Evolutionary conservation across 306 rosid genomes (phyloP).

Genomic region (Corylus americana): DNA sequence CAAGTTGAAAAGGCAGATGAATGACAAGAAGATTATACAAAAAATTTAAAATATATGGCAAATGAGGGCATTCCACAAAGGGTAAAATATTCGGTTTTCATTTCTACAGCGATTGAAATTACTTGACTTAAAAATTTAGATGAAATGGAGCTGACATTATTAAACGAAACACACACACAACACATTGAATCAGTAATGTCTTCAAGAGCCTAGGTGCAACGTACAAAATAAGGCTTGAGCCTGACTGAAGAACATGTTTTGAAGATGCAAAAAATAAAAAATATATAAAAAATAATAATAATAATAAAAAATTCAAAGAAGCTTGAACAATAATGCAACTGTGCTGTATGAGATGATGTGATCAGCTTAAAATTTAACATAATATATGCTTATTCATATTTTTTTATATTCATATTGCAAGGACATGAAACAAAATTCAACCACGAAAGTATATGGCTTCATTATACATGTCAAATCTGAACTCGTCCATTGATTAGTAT

Average conservation of each 20-base stretch:
- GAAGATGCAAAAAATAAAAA: not conserved
- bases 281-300: no score
- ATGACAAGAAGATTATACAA: not conserved
- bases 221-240: not conserved
- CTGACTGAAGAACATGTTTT: not conserved
- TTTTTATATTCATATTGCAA: not conserved
- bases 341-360: not conserved
- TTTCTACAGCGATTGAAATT: not conserved
- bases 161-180: not conserved
- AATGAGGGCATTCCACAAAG: not conserved
- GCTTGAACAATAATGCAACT: not conserved
- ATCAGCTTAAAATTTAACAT: not conserved
- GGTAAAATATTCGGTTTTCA: not conserved
- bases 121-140: not conserved
- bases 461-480: not conserved
- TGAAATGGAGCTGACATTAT: not conserved
- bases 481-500: not conserved
- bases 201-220: not conserved
- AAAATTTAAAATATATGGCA: not conserved
- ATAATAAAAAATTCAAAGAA: not conserved
- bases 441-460: not conserved
- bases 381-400: no score
- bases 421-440: not conserved
- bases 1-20: not conserved
- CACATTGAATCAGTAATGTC: not conserved